A percentile compares a stretch with the other conserved stretches of the same genome.
Evolutionary conservation across 352 stramenopile genomes (phyloP).

Genomic region (Globisporangium ultimum): DNA sequence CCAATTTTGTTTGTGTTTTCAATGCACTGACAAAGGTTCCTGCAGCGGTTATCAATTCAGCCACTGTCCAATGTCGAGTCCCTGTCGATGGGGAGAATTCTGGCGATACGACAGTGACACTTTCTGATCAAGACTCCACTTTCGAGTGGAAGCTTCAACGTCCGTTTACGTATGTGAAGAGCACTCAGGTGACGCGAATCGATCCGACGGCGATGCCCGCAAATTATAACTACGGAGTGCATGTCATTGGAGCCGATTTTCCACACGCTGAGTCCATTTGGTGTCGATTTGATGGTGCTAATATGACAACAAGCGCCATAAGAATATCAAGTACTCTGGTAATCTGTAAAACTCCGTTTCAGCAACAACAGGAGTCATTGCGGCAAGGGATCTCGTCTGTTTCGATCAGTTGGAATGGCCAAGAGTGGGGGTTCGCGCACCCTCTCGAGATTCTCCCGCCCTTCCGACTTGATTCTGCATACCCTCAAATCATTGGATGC

Average conservation of each 20-base stretch:
- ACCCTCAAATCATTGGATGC: constrained; percentile 23
- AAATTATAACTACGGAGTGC: constrained; percentile 34
- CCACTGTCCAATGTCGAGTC: constrained; percentile 21
- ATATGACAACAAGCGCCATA: neutral
- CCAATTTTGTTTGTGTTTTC: constrained; percentile 33
- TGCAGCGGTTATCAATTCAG: constrained; percentile 25
- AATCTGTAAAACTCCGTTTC: constrained; percentile 20
- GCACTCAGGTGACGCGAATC: constrained; percentile 17
- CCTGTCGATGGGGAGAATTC: constrained; percentile 10
- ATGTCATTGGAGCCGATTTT: constrained; percentile 24
- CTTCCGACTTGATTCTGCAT: constrained; percentile 21
- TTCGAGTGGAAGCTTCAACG: constrained; percentile 21
- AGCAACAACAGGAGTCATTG: neutral
- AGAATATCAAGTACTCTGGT: constrained; percentile 28
- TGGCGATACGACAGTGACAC: constrained; percentile 13
- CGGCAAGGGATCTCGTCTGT: constrained; percentile 10
- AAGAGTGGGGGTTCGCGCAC: constrained; percentile 34
- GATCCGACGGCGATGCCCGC: constrained; percentile 20
- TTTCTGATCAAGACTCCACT: constrained; percentile 19
- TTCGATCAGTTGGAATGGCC: constrained; percentile 39
- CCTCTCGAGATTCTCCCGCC: constrained; percentile 14
- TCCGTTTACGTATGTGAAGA: constrained; percentile 28
- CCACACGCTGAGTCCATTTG: constrained; percentile 17
- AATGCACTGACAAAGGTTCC: constrained; percentile 7
- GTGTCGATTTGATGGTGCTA: constrained; percentile 20